These are phyloP conservation scores for Blastocrithidia nonstop DNA, from an alignment of 208 protist species.

Conservation along the genomic window DNA sequence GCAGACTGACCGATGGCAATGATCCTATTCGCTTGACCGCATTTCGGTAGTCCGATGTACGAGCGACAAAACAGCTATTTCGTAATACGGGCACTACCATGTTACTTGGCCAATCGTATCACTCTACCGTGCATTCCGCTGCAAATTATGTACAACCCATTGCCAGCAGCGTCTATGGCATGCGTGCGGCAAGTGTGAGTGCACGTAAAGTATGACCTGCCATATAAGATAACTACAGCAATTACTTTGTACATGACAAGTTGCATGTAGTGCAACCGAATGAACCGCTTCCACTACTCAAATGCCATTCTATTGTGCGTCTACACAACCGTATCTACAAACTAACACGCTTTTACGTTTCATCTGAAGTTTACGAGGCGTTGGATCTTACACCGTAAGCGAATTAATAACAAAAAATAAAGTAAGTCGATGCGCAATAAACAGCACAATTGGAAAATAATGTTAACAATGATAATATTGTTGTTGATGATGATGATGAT, in stretches of 20 bases:
- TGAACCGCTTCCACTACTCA: too few relatives aligned
- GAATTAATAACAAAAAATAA: too few relatives aligned
- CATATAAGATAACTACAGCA: slow-evolving; percentile 32
- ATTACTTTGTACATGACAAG: too few relatives aligned
- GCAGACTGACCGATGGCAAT: too few relatives aligned
- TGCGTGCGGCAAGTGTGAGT: slow-evolving; percentile 16
- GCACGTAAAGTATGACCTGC: slow-evolving; percentile 17
- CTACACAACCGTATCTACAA: slow-evolving; percentile 10
- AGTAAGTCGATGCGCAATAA: slow-evolving; percentile 6
- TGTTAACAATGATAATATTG: too few relatives aligned
- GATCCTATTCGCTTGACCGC: slow-evolving; percentile 24
- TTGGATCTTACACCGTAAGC: slow-evolving; percentile 15
- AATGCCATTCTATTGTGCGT: slow-evolving; percentile 1
- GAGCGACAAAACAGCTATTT: slow-evolving; percentile 67
- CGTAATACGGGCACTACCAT: slow-evolving; percentile 9
- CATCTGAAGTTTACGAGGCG: slow-evolving; percentile 63
- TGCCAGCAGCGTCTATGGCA: slow-evolving; percentile 42
- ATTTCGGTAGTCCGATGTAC: slow-evolving; percentile 31
- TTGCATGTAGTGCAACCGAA: slow-evolving; percentile 25
- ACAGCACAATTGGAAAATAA: not conserved
- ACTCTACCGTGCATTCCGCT: too few relatives aligned
- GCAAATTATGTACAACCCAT: too few relatives aligned
- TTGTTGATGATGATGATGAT: not conserved
- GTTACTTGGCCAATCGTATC: slow-evolving; percentile 13
- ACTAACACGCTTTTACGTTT: slow-evolving; percentile 30